These are phyloP conservation scores for Pseudogymnoascus sp. DNA, from an alignment of 2,329 filamentous ascomycete species.

Conservation along the genomic window DNA sequence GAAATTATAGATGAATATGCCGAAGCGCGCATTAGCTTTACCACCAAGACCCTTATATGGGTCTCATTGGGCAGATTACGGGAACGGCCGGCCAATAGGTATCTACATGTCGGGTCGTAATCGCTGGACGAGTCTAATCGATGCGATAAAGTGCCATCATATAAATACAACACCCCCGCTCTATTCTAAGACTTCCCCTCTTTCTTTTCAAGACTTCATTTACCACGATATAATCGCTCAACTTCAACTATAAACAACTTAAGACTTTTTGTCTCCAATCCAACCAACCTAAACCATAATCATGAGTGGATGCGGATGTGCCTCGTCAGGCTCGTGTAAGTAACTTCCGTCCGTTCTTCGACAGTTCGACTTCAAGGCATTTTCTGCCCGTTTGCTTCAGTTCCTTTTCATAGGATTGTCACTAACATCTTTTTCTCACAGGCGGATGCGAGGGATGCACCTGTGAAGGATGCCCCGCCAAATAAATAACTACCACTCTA, in stretches of 20 bases:
- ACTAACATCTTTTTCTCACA: background rate
- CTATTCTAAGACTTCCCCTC: background rate
- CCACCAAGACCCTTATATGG: background rate
- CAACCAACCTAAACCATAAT: background rate
- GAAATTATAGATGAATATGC: background rate
- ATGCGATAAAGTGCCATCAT: background rate
- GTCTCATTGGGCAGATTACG: background rate
- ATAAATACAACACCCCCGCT: background rate
- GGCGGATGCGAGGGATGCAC: background rate
- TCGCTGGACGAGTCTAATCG: background rate
- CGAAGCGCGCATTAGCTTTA: background rate
- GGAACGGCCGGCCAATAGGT: background rate
- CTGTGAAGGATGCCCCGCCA: background rate
- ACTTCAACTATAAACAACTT: background rate
- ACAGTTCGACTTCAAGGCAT: background rate
- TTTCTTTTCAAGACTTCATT: background rate
- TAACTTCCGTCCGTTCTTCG: background rate
- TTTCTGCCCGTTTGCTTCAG: background rate
- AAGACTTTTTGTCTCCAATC: background rate
- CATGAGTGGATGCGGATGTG: constrained; percentile 4
- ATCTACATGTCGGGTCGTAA: background rate
- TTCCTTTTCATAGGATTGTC: background rate
- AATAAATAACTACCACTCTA: background rate
- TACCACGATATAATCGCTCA: background rate
- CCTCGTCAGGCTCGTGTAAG: background rate